A percentile compares a stretch with the other conserved stretches of the same genome.
Evolutionary conservation across 352 stramenopile genomes (phyloP).

Genomic region (Thalassiosira mediterranea): DNA sequence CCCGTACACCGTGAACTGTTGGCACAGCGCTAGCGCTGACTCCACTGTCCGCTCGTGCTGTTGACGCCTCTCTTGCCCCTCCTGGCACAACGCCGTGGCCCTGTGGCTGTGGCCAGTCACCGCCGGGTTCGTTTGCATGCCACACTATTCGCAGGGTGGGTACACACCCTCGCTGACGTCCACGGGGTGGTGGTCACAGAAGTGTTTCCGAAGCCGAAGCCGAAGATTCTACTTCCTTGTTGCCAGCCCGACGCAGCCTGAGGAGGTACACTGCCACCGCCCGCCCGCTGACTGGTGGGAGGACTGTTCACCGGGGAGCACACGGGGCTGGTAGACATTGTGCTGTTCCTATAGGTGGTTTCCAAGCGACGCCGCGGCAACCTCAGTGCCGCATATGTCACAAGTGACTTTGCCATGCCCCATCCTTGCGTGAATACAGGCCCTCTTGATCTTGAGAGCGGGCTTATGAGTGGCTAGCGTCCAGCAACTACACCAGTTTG

Average conservation of each 20-base stretch:
- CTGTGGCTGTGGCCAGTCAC: background rate
- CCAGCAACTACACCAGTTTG: background rate
- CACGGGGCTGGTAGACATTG: background rate
- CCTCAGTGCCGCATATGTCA: background rate
- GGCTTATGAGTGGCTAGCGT: background rate
- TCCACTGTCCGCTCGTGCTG: background rate
- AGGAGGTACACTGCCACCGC: background rate
- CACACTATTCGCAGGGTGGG: background rate
- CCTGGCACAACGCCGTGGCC: background rate
- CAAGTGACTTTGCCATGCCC: background rate
- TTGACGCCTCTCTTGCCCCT: background rate
- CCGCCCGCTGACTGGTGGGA: no score
- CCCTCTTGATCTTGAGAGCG: background rate
- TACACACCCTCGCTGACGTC: slow-evolving; percentile 3
- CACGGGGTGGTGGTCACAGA: slow-evolving; percentile 1
- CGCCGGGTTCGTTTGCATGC: slow-evolving; percentile 1
- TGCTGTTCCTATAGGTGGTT: background rate
- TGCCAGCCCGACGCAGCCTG: background rate
- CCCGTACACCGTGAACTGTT: background rate
- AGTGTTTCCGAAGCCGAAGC: background rate
- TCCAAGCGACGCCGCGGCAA: background rate
- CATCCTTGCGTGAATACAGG: background rate
- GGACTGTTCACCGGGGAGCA: no score
- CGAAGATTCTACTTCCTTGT: background rate
- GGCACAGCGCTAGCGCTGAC: background rate